Evolutionary conservation across 2,329 filamentous ascomycete genomes (phyloP).

Genomic region (Dothideomycetidae sp.): DNA sequence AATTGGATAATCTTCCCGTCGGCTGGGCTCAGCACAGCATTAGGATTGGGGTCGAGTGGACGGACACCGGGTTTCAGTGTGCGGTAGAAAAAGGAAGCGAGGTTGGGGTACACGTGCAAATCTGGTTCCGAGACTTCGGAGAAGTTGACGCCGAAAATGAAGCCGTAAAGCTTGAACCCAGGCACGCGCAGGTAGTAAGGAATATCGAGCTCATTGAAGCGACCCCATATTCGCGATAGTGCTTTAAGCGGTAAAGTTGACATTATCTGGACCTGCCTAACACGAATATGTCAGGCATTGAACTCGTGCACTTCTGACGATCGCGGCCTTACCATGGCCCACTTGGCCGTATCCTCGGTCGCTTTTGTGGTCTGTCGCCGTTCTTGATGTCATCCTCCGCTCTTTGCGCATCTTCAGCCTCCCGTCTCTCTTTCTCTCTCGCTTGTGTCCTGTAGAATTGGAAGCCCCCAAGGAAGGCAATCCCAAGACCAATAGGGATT

Average conservation of each 20-base stretch:
- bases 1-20: conserved; percentile 88
- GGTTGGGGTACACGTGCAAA: conserved; percentile 77
- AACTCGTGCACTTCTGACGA: too few species aligned
- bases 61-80: conserved; percentile 78
- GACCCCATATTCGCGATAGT: conserved; percentile 76
- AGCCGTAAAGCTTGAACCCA: conserved; percentile 84
- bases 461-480: conserved; percentile 67
- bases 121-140: conserved; percentile 79
- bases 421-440: conserved; percentile 30
- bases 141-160: conserved; percentile 80
- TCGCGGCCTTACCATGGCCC: conserved; percentile 66
- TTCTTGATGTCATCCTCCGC: conserved; percentile 35
- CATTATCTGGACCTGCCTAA: conserved; percentile 62
- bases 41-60: conserved; percentile 66
- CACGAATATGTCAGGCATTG: too few species aligned
- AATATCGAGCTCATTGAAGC: conserved; percentile 78
- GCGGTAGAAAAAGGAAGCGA: conserved; percentile 94
- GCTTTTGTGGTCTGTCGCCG: conserved; percentile 35
- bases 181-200: conserved; percentile 79
- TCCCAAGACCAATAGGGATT: conserved; percentile 73
- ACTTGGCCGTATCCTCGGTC: conserved; percentile 57
- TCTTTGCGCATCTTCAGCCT: conserved; percentile 37
- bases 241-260: conserved; percentile 84
- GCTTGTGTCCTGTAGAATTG: conserved; percentile 67
- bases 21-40: conserved; percentile 71